Evolutionary conservation across 208 protist genomes (phyloP), one percentile per base, ranked within the genome.

Genomic region (Trypanosoma theileri): DNA sequence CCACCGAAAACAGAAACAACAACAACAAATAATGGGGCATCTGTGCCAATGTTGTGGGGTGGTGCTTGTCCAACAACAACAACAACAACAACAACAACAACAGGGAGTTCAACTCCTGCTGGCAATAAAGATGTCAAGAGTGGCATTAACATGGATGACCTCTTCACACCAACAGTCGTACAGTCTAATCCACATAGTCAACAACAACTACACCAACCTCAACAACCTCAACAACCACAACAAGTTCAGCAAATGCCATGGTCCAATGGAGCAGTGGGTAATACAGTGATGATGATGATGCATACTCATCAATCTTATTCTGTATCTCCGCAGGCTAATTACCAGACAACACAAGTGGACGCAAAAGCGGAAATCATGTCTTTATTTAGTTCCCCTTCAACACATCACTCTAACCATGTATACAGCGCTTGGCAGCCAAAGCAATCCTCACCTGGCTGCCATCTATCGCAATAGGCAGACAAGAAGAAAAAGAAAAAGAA

Each of bases 361-460:
- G 55, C 45, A 14, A 84, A 89, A 42, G 28, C 71, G 19, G 88
- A 93, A 45, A 91, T 93, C 57, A 61, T 93, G 31, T 91, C 80
- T 3, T 48, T 93, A 17, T 93, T 93, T 63, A 57, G 53, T 22
- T 4, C 41, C 26, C 44, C 66, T 56, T 45, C 44, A 26, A 26
- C 13, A 42, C 40, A 46, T 16, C 16, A 13, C 21, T 60, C 58
- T 46, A 50, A 53, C 31, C 57, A 68, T 59, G 63, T 71, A 7
- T 73, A 79, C 24, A 57, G 70, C 56, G 86, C 82, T 28, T 92
- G 86, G 86, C 51, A 81, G 67, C 80, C 83, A 1, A 71, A 80
- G 22, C 63, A 61, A 42, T 7, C 26, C 19, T 67, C 51, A 24
- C 16, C 16, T 22, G 14, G 19, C 11, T 21, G 17, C 62, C 80